A percentile compares a stretch with the other conserved stretches of the same genome.
Evolutionary conservation across 352 stramenopile species (phyloP).

Genomic region (Phytopythium aichiense): DNA sequence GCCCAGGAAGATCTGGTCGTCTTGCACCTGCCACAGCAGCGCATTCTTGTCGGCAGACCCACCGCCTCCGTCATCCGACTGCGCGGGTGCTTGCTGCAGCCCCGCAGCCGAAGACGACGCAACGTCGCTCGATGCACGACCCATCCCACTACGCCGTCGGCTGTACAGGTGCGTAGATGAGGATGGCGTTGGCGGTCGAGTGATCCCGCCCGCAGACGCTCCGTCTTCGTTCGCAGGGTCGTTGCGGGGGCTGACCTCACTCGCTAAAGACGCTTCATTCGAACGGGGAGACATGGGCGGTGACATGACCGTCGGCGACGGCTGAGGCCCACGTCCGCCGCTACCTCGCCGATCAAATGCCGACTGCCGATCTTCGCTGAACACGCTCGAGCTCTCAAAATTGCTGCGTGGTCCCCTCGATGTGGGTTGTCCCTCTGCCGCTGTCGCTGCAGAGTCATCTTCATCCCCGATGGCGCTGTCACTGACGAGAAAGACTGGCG

Average conservation of each 20-base stretch:
- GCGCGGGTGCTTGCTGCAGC: neutral
- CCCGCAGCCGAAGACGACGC: constrained; percentile 35
- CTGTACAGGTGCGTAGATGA: constrained; percentile 3
- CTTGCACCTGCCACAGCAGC: constrained; percentile 82
- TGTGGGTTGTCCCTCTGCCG: constrained; percentile 21
- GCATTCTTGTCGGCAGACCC: constrained; percentile 54
- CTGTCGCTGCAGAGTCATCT: neutral
- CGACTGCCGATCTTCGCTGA: constrained; percentile 27
- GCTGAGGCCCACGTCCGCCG: neutral
- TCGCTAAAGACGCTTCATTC: neutral
- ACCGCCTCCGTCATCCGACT: constrained; percentile 7
- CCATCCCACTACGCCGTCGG: constrained; percentile 6
- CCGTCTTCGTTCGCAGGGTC: constrained; percentile 4
- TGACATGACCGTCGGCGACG: neutral
- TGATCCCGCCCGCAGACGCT: neutral
- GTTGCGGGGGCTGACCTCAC: constrained; percentile 4
- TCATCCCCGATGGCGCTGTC: constrained; percentile 50
- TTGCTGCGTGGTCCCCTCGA: constrained; percentile 17
- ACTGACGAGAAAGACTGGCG: constrained; percentile 80
- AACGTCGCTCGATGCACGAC: constrained; percentile 38
- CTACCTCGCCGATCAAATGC: constrained; percentile 9
- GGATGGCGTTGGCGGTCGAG: neutral
- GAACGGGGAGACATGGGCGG: constrained; percentile 4
- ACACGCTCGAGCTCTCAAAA: constrained; percentile 25
- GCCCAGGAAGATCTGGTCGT: constrained; percentile 97